phyloP scores from a whole-genome alignment of 2,329 filamentous ascomycete species.

The Tolypocladium album region DNA sequence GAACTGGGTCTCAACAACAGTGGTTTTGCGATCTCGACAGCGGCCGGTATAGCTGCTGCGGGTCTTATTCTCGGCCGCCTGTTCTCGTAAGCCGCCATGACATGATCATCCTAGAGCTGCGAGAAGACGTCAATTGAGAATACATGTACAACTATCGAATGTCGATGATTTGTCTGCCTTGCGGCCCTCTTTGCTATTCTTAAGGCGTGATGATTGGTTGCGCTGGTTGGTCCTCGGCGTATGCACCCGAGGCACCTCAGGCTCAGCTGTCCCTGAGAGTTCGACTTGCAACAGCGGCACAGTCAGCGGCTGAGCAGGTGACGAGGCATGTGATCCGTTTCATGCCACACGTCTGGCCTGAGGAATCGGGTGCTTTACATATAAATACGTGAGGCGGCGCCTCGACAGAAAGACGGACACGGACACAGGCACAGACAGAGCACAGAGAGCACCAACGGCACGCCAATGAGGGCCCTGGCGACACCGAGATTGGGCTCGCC shows the following conservation, averaged over 20 bases:
- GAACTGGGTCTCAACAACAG: constrained; percentile 21
- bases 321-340: neutral
- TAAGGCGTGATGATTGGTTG: neutral
- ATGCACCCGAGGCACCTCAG: too few relatives aligned
- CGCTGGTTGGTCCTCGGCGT: too few relatives aligned
- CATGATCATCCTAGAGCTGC: constrained; percentile 10
- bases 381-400: neutral
- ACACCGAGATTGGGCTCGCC: neutral
- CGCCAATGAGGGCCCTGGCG: neutral
- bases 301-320: neutral
- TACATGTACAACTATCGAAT: constrained; percentile 14
- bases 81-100: constrained; percentile 12
- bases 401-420: neutral
- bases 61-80: constrained; percentile 8
- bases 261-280: neutral
- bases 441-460: neutral
- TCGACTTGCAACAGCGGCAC: neutral
- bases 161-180: neutral
- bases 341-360: neutral
- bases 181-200: neutral
- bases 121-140: constrained; percentile 14
- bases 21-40: constrained; percentile 20
- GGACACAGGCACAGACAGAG: neutral
- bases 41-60: constrained; percentile 15
- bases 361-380: neutral